phyloP scores from a whole-genome alignment of 2,329 filamentous ascomycete species.

The Penicillium sclerotigenum region DNA sequence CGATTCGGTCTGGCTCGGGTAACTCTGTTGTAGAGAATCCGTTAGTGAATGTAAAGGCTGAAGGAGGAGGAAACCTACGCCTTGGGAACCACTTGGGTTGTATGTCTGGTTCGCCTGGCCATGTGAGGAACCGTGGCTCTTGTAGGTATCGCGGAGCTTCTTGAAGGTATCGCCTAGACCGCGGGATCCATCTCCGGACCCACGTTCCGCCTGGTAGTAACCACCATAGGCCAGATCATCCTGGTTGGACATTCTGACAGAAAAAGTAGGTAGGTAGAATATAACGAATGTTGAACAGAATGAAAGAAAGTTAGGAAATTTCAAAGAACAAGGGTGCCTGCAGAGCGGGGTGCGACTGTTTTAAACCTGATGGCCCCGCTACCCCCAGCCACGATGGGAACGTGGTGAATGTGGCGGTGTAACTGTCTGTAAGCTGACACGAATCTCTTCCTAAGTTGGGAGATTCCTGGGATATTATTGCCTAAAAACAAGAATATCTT shows the following conservation, averaged over 20 bases:
- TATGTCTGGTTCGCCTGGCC: slow-evolving; percentile 18
- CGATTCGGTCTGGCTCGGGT: slow-evolving; percentile 17
- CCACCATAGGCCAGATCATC: slow-evolving; percentile 57
- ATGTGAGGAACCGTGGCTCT: slow-evolving; percentile 24
- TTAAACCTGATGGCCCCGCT: slow-evolving; percentile 17
- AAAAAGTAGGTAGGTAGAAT: neutral
- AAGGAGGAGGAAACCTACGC: slow-evolving; percentile 11
- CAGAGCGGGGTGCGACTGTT: slow-evolving; percentile 7
- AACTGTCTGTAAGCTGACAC: neutral
- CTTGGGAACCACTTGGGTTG: slow-evolving; percentile 24
- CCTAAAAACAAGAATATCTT: no score
- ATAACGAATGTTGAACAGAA: neutral
- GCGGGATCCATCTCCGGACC: slow-evolving; percentile 41
- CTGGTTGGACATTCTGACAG: slow-evolving; percentile 35
- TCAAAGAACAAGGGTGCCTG: slow-evolving; percentile 4
- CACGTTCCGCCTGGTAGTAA: slow-evolving; percentile 41
- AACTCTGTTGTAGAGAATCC: slow-evolving; percentile 16
- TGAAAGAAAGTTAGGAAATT: neutral
- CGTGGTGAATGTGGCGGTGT: slow-evolving; percentile 16
- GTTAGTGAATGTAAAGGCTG: slow-evolving; percentile 1
- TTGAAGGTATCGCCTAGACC: slow-evolving; percentile 54
- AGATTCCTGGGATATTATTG: neutral
- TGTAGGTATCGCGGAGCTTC: slow-evolving; percentile 44
- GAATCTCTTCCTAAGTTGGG: neutral
- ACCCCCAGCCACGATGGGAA: slow-evolving; percentile 23